Evolutionary conservation across 2,329 filamentous ascomycete genomes (phyloP).

Genomic region (Fusarium buxicola): DNA sequence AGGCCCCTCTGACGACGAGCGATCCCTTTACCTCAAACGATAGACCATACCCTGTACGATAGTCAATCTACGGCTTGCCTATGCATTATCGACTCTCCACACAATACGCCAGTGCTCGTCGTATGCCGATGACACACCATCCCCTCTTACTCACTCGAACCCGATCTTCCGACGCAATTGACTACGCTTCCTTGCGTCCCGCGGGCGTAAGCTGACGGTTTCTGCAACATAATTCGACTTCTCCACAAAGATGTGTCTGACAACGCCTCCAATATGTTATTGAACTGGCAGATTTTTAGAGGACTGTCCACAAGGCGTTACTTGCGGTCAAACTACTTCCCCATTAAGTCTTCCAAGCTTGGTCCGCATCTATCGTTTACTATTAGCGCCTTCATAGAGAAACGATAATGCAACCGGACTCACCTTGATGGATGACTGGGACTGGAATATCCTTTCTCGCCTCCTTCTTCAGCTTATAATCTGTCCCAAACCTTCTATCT

Average conservation of each 20-base stretch:
- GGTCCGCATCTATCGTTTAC: slow-evolving; percentile 38
- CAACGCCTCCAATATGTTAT: no score
- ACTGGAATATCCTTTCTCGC: slow-evolving; percentile 56
- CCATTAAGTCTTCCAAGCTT: slow-evolving; percentile 36
- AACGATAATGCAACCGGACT: slow-evolving; percentile 2
- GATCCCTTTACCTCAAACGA: not conserved
- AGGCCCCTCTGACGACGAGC: not conserved
- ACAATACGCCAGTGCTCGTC: accelerated
- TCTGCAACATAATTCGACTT: no score
- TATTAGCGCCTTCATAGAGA: slow-evolving; percentile 6
- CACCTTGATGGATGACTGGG: slow-evolving; percentile 57
- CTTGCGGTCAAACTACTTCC: accelerated
- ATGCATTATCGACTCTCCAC: not conserved
- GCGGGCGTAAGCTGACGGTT: no score
- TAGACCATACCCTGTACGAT: slow-evolving; percentile 31
- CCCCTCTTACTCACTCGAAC: not conserved
- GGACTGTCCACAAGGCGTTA: no score
- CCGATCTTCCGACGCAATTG: no score
- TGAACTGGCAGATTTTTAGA: no score
- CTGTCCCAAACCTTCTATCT: slow-evolving; percentile 59
- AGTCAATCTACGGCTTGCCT: not conserved
- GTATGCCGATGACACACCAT: no score
- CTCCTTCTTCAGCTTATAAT: slow-evolving; percentile 59
- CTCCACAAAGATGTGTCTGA: no score
- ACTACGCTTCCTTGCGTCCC: no score